A percentile compares a stretch with the other conserved stretches of the same genome.
Evolutionary conservation across 1,284 basidiomycete species (phyloP).

Genomic region (Ustilago nuda): DNA sequence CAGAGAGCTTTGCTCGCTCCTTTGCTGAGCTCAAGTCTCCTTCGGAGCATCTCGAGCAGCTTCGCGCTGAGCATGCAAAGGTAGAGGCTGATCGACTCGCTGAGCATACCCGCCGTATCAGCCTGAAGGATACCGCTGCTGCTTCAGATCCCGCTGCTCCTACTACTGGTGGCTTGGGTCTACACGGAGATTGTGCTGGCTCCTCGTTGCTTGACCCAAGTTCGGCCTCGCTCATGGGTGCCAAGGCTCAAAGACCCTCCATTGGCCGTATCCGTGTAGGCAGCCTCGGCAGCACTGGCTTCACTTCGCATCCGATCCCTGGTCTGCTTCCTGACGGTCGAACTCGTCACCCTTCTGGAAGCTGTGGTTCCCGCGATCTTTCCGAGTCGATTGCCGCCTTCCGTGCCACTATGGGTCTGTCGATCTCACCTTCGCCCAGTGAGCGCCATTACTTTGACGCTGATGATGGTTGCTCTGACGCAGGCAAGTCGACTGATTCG

Average conservation of each 20-base stretch:
- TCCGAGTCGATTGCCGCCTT: constrained; percentile 48
- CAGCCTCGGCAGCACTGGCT: constrained; percentile 24
- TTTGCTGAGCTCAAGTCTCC: constrained; percentile 49
- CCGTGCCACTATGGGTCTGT: constrained; percentile 43
- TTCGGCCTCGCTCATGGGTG: constrained; percentile 6
- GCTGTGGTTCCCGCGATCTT: constrained; percentile 41
- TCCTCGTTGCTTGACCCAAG: constrained; percentile 9
- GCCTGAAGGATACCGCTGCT: constrained; percentile 10
- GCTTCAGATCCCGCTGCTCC: constrained; percentile 21
- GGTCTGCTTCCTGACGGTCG: constrained; percentile 51
- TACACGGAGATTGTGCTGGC: constrained; percentile 11
- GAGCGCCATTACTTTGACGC: constrained; percentile 18
- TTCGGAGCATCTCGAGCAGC: constrained; percentile 36
- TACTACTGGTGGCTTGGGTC: constrained; percentile 14
- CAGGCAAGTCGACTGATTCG: constrained; percentile 17
- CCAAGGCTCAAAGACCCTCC: not conserved
- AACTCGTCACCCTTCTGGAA: constrained; percentile 48
- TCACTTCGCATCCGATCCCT: constrained; percentile 29
- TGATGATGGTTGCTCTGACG: constrained; percentile 20
- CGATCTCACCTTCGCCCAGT: constrained; percentile 38
- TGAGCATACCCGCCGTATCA: constrained; percentile 28
- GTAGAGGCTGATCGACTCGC: constrained; percentile 26
- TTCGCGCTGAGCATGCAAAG: constrained; percentile 36
- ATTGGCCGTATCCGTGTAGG: constrained; percentile 9
- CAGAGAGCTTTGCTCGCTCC: constrained; percentile 46